These are phyloP conservation scores for Erucastrum elatum DNA, from an alignment of 345 rosid genomes.

Conservation along the genomic window DNA sequence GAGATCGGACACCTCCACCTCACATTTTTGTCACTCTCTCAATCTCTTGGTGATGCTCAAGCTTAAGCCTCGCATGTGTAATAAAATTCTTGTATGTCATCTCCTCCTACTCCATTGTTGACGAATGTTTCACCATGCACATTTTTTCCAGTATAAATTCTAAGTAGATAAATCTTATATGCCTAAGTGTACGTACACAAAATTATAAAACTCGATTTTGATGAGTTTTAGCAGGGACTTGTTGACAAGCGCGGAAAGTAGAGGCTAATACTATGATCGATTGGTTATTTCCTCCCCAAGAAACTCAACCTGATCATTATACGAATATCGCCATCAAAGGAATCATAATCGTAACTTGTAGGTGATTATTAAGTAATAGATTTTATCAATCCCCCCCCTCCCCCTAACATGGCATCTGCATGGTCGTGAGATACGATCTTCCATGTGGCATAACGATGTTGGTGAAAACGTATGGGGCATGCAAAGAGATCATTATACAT, in stretches of 20 bases:
- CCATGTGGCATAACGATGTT: slow-evolving; percentile 36
- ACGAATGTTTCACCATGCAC: not conserved
- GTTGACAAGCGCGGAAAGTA: not conserved
- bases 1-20: not conserved
- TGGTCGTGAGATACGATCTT: not conserved
- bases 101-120: not conserved
- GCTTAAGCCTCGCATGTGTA: not conserved
- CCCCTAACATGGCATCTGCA: not conserved
- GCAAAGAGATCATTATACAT: slow-evolving; percentile 36
- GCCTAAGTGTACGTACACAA: not conserved
- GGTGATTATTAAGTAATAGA: not conserved
- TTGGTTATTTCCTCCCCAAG: not conserved
- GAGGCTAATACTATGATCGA: not conserved
- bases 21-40: not conserved
- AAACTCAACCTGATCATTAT: not conserved
- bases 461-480: slow-evolving; percentile 45
- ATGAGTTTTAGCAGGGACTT: not conserved
- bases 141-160: not conserved
- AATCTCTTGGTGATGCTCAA: not conserved
- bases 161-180: not conserved
- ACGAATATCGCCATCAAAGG: not conserved
- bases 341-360: not conserved
- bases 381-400: not conserved
- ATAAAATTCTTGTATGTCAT: not conserved
- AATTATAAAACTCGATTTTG: not conserved